Base-by-base conservation (phyloP, 805 yeast genomes). In the Spathaspora hagerdaliae region DNA sequence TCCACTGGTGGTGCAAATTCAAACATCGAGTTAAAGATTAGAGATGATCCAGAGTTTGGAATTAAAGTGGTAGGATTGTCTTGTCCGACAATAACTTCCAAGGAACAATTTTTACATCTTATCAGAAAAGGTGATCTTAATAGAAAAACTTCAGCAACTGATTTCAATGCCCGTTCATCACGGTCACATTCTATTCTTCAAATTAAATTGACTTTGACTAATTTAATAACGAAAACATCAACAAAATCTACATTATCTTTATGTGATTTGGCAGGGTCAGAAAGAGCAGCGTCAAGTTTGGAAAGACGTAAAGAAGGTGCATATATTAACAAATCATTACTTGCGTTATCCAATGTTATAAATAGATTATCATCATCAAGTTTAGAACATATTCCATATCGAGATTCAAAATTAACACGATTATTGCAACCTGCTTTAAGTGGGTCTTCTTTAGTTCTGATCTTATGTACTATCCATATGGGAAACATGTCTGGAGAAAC, bases 211-310 rank as follows among this genome's bases (percentile, higher is more conserved):
- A 69, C 69, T 2, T 61, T 71, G 5, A 68, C 73, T 1, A 78
- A 77, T 59, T 44, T 67, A 10, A 51, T 57, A 0, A 63, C 70
- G 10, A 75, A 73, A 5, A 52, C 59, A 0, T 75, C 71, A 44
- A 67, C 64, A 12, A 64, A 71, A 34, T 77, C 90, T 32, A 82
- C 89, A 0, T 77, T 92, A 31, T 87, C 92, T 31, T 73, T 92
- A 45, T 92, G 98, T 69, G 99, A 92, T 66, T 75, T 92, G 57
- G 99, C 99, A 0, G 99, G 99, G 27, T 86, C 96, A n/a, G 99
- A 92, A 65, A 77, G 86, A 43, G 96, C 95, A 0, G 73, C 87
- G 0, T 67, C 79, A 9, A 83, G 84, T 55, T 64, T 72, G 1
- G 97, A 88, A 58, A 76, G 98, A 55, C 72, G 97, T 45, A 88